Conservation (phyloP, 768 basidiomycete genomes). For the Botryobasidium botryosum region DNA sequence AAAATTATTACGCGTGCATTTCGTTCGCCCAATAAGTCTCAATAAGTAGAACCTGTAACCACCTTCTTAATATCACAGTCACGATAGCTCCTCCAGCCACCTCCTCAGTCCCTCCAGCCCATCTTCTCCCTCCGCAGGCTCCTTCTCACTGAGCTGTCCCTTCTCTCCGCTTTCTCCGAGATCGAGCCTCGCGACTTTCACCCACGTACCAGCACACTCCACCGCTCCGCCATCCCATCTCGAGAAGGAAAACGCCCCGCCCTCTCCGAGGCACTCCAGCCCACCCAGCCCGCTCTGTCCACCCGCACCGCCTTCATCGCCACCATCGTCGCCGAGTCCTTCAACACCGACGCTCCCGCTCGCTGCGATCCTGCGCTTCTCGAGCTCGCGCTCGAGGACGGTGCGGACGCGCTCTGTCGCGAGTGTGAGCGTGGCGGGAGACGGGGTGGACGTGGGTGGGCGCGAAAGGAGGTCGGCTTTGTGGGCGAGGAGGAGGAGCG, state of each 20-base stretch:
- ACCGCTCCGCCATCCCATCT: slow-evolving; percentile 82
- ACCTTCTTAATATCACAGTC: too few relatives aligned
- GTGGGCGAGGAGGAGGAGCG: slow-evolving; percentile 53
- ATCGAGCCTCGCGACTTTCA: slow-evolving; percentile 5
- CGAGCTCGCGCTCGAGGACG: slow-evolving; percentile 70
- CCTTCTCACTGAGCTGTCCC: too few relatives aligned
- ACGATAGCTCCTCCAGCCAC: too few relatives aligned
- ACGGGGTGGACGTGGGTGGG: slow-evolving; percentile 22
- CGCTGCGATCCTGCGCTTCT: slow-evolving; percentile 37
- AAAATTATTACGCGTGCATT: too few relatives aligned
- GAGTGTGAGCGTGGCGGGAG: slow-evolving; percentile 20
- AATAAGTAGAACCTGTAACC: too few relatives aligned
- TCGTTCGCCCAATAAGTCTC: too few relatives aligned
- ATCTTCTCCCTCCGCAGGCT: too few relatives aligned
- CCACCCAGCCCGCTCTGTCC: slow-evolving; percentile 43
- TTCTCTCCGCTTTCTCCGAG: too few relatives aligned
- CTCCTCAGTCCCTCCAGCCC: too few relatives aligned
- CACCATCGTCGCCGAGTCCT: slow-evolving; percentile 51
- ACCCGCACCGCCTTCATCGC: slow-evolving; percentile 18
- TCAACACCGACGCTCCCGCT: slow-evolving; percentile 45
- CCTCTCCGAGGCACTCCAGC: slow-evolving; percentile 41
- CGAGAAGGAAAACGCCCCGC: slow-evolving; percentile 45
- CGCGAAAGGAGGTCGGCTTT: slow-evolving; percentile 52
- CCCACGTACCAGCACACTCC: slow-evolving; percentile 23
- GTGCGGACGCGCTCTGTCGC: slow-evolving; percentile 41